Evolutionary conservation across 768 basidiomycete genomes (phyloP).

Genomic region (Pilatotrama ljubarskyi): DNA sequence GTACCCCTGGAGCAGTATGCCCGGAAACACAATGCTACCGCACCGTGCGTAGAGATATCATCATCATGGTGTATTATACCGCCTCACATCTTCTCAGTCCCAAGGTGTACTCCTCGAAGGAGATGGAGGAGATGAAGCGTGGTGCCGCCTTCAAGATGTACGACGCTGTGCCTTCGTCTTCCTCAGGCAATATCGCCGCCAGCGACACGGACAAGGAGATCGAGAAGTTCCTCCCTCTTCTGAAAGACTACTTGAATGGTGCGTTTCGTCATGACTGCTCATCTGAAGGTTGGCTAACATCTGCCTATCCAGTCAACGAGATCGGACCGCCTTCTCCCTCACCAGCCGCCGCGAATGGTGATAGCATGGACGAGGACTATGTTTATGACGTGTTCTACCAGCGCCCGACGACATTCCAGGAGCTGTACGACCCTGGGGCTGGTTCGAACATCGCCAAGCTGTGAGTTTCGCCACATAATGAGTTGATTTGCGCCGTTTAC

Average conservation of each 20-base stretch:
- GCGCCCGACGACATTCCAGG: conserved; percentile 55
- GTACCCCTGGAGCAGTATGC: not conserved
- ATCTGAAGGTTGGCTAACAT: not conserved
- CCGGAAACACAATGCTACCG: conserved; percentile 14
- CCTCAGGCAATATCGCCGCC: not conserved
- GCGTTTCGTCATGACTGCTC: conserved; percentile 20
- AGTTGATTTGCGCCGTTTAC: no score
- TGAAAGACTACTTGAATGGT: conserved; percentile 76
- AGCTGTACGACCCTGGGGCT: conserved; percentile 53
- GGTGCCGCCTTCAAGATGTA: conserved; percentile 60
- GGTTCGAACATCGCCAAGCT: conserved; percentile 61
- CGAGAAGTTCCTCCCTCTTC: conserved; percentile 74
- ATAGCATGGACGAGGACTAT: conserved; percentile 53
- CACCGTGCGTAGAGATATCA: conserved; percentile 27
- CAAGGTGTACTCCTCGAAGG: conserved; percentile 54
- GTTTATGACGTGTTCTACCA: conserved; percentile 88
- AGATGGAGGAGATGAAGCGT: conserved; percentile 35
- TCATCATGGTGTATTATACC: no score
- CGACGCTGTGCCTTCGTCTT: conserved; percentile 55
- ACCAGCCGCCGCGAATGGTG: not conserved
- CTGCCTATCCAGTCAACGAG: conserved; percentile 33
- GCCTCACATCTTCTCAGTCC: conserved; percentile 41
- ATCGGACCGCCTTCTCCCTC: conserved; percentile 17
- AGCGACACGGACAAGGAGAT: conserved; percentile 54
- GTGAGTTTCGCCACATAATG: conserved; percentile 49